These are phyloP conservation scores for Nakazawaea siamensis DNA, from an alignment of 805 yeast species.

Conservation along the genomic window DNA sequence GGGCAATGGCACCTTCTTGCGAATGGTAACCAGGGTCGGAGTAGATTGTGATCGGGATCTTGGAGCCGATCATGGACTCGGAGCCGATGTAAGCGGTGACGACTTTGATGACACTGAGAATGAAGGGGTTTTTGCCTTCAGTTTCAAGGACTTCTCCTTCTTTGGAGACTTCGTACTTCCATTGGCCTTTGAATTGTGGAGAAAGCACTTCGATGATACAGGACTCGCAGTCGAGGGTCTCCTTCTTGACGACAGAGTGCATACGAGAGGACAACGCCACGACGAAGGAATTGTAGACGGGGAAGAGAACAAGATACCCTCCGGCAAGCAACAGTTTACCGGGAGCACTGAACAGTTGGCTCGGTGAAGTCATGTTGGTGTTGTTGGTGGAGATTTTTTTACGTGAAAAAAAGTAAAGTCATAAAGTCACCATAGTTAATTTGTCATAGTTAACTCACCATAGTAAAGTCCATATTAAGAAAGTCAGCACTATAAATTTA, in stretches of 20 bases:
- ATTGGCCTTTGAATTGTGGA: constrained; percentile 73
- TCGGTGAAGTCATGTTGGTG: background rate
- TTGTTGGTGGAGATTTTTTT: constrained; percentile 1
- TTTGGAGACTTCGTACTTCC: constrained; percentile 54
- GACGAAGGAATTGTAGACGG: constrained; percentile 65
- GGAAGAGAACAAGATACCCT: constrained; percentile 86
- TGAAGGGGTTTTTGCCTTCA: constrained; percentile 56
- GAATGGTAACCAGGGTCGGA: constrained; percentile 92
- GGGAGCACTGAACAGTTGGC: constrained; percentile 66
- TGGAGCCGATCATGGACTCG: background rate
- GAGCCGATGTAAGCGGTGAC: background rate
- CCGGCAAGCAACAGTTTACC: constrained; percentile 94
- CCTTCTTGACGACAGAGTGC: too few species aligned
- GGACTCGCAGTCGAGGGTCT: too few species aligned
- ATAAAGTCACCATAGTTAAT: too few species aligned
- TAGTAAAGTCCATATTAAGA: background rate
- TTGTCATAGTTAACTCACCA: too few species aligned
- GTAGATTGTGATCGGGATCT: constrained; percentile 48
- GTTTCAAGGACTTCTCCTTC: too few species aligned
- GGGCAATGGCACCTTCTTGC: constrained; percentile 37
- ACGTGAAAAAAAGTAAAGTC: too few species aligned
- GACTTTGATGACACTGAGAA: constrained; percentile 39
- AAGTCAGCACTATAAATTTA: background rate
- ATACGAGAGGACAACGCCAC: constrained; percentile 86
- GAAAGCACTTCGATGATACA: constrained; percentile 43